Conservation (phyloP, 2,329 filamentous ascomycete species). For the Paecilomyces formosus region DNA sequence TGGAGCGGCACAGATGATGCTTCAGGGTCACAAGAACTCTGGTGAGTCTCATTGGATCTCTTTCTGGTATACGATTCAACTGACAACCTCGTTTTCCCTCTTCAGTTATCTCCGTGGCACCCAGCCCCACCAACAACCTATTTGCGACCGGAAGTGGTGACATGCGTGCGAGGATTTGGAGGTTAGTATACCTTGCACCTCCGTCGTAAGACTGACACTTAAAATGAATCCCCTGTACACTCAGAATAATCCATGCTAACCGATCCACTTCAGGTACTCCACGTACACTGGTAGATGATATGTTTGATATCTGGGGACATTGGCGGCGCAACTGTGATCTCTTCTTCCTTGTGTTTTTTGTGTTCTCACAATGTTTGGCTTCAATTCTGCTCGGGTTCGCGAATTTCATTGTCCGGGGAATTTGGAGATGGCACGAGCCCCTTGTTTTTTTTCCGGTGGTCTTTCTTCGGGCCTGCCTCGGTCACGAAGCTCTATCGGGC, state of each 20-base stretch:
- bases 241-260: neutral
- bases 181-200: constrained; percentile 40
- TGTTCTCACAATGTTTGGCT: constrained; percentile 10
- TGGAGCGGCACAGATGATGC: constrained; percentile 91
- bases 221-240: neutral
- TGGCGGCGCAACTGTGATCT: constrained; percentile 27
- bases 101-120: constrained; percentile 87
- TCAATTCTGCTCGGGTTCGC: constrained; percentile 2
- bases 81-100: constrained; percentile 14
- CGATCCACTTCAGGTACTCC: constrained; percentile 25
- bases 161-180: constrained; percentile 97
- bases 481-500: neutral
- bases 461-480: neutral
- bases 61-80: constrained; percentile 3
- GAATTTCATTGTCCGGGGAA: neutral
- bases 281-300: constrained; percentile 31
- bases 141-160: constrained; percentile 97
- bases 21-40: constrained; percentile 97
- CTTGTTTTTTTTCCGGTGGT: neutral
- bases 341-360: constrained; percentile 7
- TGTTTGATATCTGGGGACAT: constrained; percentile 18
- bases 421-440: neutral
- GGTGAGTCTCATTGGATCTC: constrained; percentile 38
- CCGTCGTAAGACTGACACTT: neutral
- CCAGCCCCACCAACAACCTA: constrained; percentile 76